A percentile compares a stretch with the other conserved stretches of the same genome.
Evolutionary conservation across 306 rosid genomes (phyloP).

Genomic region (Prunus mongolica): DNA sequence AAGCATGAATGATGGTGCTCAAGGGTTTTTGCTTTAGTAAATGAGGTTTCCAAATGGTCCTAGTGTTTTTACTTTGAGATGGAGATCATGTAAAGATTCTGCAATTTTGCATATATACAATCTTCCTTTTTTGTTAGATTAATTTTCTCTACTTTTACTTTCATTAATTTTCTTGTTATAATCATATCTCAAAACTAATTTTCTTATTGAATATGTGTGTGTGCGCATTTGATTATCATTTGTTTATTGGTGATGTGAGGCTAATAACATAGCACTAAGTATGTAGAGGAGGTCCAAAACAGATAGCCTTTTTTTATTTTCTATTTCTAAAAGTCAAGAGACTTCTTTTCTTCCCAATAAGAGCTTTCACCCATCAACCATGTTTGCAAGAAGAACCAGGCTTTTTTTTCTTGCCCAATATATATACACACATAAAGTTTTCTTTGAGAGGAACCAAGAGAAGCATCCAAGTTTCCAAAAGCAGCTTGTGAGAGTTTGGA

Average conservation of each 20-base stretch:
- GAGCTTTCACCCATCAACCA: constrained; percentile 5
- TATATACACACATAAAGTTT: not conserved
- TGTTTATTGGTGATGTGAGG: not conserved
- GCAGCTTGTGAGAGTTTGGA: not conserved
- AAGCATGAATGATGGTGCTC: constrained; percentile 7
- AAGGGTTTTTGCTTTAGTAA: not conserved
- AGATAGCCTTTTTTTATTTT: not conserved
- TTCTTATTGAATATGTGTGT: not conserved
- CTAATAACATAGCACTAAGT: constrained; percentile 3
- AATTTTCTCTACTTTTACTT: not conserved
- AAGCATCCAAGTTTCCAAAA: not conserved
- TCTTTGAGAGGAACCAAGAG: not conserved
- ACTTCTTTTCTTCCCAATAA: not conserved
- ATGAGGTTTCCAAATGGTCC: constrained; percentile 1
- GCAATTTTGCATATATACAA: not conserved
- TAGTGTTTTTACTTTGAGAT: not conserved
- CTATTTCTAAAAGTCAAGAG: not conserved
- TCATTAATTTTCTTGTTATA: not conserved
- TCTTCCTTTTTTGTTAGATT: not conserved
- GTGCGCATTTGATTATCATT: not conserved
- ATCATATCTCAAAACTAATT: not conserved
- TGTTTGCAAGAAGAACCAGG: not conserved
- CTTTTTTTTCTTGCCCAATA: not conserved
- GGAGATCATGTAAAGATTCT: constrained; percentile 2
- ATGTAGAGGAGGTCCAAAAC: constrained; percentile 15